Evolutionary conservation across 306 rosid species (phyloP), one percentile per base, ranked within the genome.

Genomic region (Alnus rubra): DNA sequence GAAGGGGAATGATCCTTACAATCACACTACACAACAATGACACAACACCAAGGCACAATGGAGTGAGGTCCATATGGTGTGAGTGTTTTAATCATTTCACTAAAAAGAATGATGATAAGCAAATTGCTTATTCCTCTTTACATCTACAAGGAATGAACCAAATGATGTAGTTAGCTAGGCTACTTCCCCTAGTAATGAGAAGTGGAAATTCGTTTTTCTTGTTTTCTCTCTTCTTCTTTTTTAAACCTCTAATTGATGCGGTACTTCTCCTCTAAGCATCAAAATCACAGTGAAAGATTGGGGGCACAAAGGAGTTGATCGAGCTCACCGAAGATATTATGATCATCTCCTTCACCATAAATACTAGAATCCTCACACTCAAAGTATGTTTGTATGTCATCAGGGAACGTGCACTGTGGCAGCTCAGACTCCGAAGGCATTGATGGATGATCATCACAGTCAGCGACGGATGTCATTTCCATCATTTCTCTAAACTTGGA

Each of bases 331-430:
- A 94, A 94, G 73, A 94, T 89, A 58, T 79, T 65, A 42, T 42
- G 45, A 72, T 92, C 97, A 69, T 94, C 92, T 76, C 81, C 84
- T 31, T 88, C 94, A 1, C 75, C 45, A 56, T 76, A 81, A 86
- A 74, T 69, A 14, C 81, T 68, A 15, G 87, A 83, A 19, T 19
- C 92, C 64, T 92, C 82, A 55, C 82, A 82, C 50, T 84, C 97
- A 77, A 92, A 92, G 49, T 83, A 90, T 0, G 97, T 94, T 75
- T 92, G 97, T 76, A 92, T 87, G 71, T 94, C 97, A 78, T 91
- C 94, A 0, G 97, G 97, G 53, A 94, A 89, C 4, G 86, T 86
- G 4, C 93, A 86, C 2, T 84, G 84, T 5, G 87, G 87, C 9
- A 80, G 78, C 5, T 82, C 83, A 6, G 87, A 55, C 8, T 89